Conservation (phyloP, 306 rosid genomes). For the Vigna nakashimae region DNA sequence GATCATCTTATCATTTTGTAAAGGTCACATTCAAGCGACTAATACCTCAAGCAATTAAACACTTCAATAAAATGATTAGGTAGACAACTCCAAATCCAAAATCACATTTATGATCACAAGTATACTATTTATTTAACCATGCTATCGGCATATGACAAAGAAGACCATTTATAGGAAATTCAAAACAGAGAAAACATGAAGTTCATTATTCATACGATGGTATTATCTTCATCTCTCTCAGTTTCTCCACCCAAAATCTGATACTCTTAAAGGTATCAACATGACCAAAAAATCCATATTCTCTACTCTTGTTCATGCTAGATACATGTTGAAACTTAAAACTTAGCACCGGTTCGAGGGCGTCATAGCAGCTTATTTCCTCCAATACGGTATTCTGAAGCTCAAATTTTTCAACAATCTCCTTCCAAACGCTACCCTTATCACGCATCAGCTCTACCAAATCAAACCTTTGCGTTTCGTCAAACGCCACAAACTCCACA, state of each 20-base stretch:
- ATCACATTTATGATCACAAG: too few species aligned
- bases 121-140: too few species aligned
- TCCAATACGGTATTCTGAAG: conserved; percentile 49
- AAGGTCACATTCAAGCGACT: too few species aligned
- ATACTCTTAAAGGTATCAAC: conserved; percentile 48
- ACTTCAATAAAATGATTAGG: too few species aligned
- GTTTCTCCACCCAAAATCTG: conserved; percentile 36
- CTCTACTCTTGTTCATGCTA: conserved; percentile 51
- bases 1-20: too few species aligned
- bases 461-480: conserved; percentile 41
- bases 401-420: conserved; percentile 50
- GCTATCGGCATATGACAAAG: too few species aligned
- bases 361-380: conserved; percentile 42
- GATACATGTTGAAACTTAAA: conserved; percentile 57
- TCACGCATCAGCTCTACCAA: conserved; percentile 47
- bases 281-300: background rate
- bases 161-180: too few species aligned
- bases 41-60: too few species aligned
- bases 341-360: background rate
- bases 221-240: conserved; percentile 50
- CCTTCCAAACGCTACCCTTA: conserved; percentile 52
- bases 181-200: background rate
- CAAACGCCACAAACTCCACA: conserved; percentile 45
- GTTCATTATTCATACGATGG: conserved; percentile 34
- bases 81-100: too few species aligned